phyloP scores from a whole-genome alignment of 1,284 basidiomycete genomes.

The Tranzscheliella williamsii region DNA sequence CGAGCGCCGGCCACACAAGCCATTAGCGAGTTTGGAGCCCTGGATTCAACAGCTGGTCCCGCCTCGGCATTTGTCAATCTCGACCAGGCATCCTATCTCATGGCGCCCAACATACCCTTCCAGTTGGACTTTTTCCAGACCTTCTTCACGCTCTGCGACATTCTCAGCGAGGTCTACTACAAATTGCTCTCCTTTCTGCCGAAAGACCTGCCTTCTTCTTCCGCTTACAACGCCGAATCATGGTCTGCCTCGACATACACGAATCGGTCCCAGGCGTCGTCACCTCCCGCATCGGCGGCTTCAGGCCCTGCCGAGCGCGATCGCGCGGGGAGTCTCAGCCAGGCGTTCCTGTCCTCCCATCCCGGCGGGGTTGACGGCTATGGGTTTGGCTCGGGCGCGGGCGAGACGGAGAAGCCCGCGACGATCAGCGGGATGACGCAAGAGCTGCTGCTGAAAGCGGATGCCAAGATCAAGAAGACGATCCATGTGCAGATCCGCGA shows the following conservation, averaged over 20 bases:
- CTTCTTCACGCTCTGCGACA: slow-evolving; percentile 49
- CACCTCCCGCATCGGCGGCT: not conserved
- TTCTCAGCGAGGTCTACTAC: slow-evolving; percentile 47
- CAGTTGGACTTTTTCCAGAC: slow-evolving; percentile 47
- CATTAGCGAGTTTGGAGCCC: slow-evolving; percentile 24
- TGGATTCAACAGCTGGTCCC: slow-evolving; percentile 14
- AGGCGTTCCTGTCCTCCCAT: slow-evolving; percentile 1
- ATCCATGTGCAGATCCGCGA: slow-evolving; percentile 39
- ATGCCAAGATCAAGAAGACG: slow-evolving; percentile 47
- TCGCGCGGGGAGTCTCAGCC: slow-evolving; percentile 10
- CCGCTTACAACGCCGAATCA: not conserved
- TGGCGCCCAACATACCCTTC: slow-evolving; percentile 69
- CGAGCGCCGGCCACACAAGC: slow-evolving; percentile 25
- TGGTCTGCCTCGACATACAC: not conserved
- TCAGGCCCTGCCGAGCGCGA: slow-evolving; percentile 3
- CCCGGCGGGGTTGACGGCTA: not conserved
- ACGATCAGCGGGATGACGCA: slow-evolving; percentile 16
- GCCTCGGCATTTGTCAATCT: slow-evolving; percentile 3
- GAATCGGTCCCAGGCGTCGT: not conserved
- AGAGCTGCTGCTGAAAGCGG: slow-evolving; percentile 44
- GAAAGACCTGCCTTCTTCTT: slow-evolving; percentile 1
- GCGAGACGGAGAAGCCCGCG: not conserved
- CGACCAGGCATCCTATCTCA: slow-evolving; percentile 71
- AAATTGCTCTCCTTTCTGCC: slow-evolving; percentile 38
- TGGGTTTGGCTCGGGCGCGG: not conserved